Conservation (phyloP, 495 filamentous ascomycete species). For the Tuber indicum region DNA sequence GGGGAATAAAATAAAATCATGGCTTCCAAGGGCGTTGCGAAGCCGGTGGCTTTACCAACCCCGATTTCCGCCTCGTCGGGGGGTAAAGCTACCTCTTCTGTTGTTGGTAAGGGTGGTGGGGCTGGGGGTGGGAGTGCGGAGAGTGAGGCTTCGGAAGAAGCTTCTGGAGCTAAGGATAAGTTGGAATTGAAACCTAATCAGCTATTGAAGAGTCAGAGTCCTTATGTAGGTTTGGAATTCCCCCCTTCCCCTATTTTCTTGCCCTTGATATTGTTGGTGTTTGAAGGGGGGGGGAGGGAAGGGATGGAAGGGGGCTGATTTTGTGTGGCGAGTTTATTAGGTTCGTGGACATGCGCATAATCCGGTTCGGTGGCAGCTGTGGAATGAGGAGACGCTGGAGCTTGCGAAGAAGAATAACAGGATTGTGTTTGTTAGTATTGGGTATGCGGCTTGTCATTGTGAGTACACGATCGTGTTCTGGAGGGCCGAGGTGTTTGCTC, state of each 20-base stretch:
- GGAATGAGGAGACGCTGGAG: conserved; percentile 67
- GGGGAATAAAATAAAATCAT: conserved; percentile 10
- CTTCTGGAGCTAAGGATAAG: conserved; percentile 26
- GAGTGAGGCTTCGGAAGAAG: conserved; percentile 18
- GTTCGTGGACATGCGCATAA: conserved; percentile 68
- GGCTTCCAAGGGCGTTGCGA: conserved; percentile 22
- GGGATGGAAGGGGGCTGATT: background rate
- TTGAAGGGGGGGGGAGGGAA: background rate
- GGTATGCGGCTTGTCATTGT: conserved; percentile 95
- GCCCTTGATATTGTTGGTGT: background rate
- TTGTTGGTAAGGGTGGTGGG: conserved; percentile 4
- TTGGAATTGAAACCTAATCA: conserved; percentile 35
- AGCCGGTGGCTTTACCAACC: conserved; percentile 29
- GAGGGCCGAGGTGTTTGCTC: background rate
- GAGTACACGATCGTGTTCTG: conserved; percentile 39
- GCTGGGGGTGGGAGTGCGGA: conserved; percentile 11
- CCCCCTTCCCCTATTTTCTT: background rate
- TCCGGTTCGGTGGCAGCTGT: conserved; percentile 87
- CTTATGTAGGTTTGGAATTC: conserved; percentile 35
- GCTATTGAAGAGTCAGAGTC: conserved; percentile 32
- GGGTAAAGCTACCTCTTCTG: conserved; percentile 3
- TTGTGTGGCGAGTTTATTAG: conserved; percentile 4
- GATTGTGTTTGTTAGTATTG: conserved; percentile 88
- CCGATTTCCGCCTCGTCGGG: conserved; percentile 27
- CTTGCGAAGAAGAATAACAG: conserved; percentile 74